Evolutionary conservation across 2,329 filamentous ascomycete genomes (phyloP), one percentile per base, ranked within the genome.

Genomic region (Macrophomina phaseolina): DNA sequence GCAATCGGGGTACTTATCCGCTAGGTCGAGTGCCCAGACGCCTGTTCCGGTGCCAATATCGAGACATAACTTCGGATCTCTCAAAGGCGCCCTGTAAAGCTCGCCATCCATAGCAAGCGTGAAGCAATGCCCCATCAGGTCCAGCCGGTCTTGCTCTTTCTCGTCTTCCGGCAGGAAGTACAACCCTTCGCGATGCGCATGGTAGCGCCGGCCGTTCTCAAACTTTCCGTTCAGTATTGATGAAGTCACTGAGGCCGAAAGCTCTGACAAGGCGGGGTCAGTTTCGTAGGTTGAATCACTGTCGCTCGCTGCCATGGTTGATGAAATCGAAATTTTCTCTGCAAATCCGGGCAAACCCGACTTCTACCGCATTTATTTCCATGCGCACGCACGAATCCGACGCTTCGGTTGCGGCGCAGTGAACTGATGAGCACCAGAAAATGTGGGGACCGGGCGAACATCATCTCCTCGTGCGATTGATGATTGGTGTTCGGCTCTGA

Each of bases 121-220:
- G 69, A 74, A 78, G 66, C 78, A 76, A 72, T 78, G 76, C 70
- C 78, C 76, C 55, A 78, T 70, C 11, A 79, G 72, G 68, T 79
- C 77, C 3, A 68, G 49, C 23, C 77, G 74, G 69, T 79, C 77
- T 64, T 77, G 75, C 69, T 79, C 77, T 38, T 73, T 71, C 61
- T 78, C 77, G 70, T 79, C 77, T 68, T 78, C 78, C 61, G 77
- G 53, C 28, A 23, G 30, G 71, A 75, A 75, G 70, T 79, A 77
- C 11, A 73, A 71, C 53, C 76, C 77, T 64, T 78, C 76, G 14
- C 75, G 70, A 63, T 77, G 77, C 2, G 74, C 75, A 58, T 78
- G 76, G 68, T 79, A 79, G 56, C 74, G 73, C 4, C 77, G 71
- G 40, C 63, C 63, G 38, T 65, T 65, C 30, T 65, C 63, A 8